phyloP scores from a whole-genome alignment of 441 rosid genomes.

The Adansonia rubrostipa region DNA sequence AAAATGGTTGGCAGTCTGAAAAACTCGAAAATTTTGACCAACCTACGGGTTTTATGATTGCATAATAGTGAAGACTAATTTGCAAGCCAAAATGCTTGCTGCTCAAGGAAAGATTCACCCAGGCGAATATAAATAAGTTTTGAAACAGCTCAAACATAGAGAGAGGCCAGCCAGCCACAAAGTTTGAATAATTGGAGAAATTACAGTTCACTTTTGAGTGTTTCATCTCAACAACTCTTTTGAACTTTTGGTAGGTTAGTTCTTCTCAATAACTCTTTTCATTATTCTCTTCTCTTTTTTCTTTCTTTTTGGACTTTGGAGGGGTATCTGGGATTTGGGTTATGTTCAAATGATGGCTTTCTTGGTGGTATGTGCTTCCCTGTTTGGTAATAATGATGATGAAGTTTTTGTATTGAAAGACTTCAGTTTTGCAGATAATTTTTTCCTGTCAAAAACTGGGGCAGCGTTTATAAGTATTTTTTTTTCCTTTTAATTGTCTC shows the following conservation, averaged over 20 bases:
- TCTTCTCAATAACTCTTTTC: slow-evolving; percentile 17
- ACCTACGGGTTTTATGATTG: neutral
- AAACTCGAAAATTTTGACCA: neutral
- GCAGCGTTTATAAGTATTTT: neutral
- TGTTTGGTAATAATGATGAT: neutral
- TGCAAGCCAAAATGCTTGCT: neutral
- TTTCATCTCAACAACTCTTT: slow-evolving; percentile 17
- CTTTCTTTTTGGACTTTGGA: neutral
- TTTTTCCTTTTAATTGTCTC: neutral
- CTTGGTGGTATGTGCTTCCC: neutral
- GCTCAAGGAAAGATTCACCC: slow-evolving; percentile 11
- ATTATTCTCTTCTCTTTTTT: neutral
- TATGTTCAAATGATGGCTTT: neutral
- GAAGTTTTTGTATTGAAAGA: neutral
- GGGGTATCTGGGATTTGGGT: slow-evolving; percentile 22
- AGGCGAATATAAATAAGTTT: too few species aligned
- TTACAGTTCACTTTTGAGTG: neutral
- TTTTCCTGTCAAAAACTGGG: slow-evolving; percentile 1
- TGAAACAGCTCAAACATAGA: neutral
- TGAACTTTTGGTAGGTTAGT: slow-evolving; percentile 30
- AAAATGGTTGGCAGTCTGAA: neutral
- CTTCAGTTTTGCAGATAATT: neutral
- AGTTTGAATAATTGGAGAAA: slow-evolving; percentile 2
- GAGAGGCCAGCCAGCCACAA: neutral
- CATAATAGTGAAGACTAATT: neutral